These are phyloP conservation scores for Isochrysis galbana DNA, from an alignment of 78 protist genomes.

Conservation along the genomic window DNA sequence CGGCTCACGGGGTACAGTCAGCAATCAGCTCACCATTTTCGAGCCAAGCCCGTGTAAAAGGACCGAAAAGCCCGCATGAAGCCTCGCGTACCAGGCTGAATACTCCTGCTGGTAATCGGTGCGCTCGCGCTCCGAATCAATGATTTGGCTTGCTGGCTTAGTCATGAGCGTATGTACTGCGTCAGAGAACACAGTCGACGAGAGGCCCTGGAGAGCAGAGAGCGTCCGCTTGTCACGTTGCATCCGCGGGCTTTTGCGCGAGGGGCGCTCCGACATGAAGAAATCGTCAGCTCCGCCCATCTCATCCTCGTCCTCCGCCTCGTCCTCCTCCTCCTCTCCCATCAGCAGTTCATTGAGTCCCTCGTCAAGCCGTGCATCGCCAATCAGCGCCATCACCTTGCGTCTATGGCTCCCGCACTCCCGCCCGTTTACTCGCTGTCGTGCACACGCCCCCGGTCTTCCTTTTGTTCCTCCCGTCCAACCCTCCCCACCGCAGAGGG, in stretches of 20 bases:
- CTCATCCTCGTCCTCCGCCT: not conserved
- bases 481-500: no score
- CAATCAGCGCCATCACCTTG: no score
- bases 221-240: not conserved
- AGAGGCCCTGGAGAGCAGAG: not conserved
- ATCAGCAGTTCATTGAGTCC: no score
- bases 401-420: no score
- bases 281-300: not conserved
- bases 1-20: no score
- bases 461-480: no score
- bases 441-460: no score
- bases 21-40: no score
- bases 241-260: not conserved
- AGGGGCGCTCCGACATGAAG: not conserved
- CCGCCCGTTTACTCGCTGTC: no score
- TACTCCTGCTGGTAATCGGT: not conserved
- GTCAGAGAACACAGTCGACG: not conserved
- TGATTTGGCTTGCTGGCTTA: not conserved
- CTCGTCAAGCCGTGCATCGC: no score
- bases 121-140: not conserved
- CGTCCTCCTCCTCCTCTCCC: not conserved
- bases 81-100: not conserved
- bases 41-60: not conserved
- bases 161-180: no score
- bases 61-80: not conserved